Conservation (phyloP, 2,329 filamentous ascomycete genomes). For the Graphium sp. region DNA sequence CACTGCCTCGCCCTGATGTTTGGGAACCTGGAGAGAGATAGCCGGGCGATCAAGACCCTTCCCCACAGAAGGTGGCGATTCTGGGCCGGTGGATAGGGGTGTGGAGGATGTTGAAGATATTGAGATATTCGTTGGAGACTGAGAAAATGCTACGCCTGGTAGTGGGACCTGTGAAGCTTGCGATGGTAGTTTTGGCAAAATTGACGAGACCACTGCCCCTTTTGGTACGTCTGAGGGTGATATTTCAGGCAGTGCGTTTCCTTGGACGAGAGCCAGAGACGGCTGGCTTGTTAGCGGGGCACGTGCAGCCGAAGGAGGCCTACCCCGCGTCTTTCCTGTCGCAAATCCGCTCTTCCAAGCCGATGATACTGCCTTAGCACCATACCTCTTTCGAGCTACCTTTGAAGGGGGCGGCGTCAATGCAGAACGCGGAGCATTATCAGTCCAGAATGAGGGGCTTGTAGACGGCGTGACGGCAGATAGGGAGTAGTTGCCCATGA, state of each 20-base stretch:
- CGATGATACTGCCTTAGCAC: slow-evolving; percentile 72
- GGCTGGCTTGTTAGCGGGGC: background rate
- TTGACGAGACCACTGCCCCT: no score
- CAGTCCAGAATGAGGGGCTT: slow-evolving; percentile 34
- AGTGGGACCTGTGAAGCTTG: no score
- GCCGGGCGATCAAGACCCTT: no score
- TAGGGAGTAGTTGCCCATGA: slow-evolving; percentile 28
- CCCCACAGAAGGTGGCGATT: no score
- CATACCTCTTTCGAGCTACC: slow-evolving; percentile 39
- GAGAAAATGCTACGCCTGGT: no score
- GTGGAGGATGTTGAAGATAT: slow-evolving; percentile 1
- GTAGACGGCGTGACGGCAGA: slow-evolving; percentile 58
- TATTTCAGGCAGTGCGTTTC: no score
- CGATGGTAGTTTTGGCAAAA: no score
- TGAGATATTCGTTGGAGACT: no score
- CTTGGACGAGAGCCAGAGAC: no score
- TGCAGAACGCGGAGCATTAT: slow-evolving; percentile 61
- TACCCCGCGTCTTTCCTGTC: slow-evolving; percentile 53
- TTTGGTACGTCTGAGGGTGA: no score
- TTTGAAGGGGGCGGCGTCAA: slow-evolving; percentile 48
- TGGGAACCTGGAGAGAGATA: slow-evolving; percentile 23
- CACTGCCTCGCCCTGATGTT: slow-evolving; percentile 41
- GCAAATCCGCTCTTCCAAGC: slow-evolving; percentile 46
- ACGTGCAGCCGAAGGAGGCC: slow-evolving; percentile 37
- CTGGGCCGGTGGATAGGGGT: slow-evolving; percentile 13